Base-by-base conservation (phyloP, 2,329 filamentous ascomycete species). In the Scolecobasidium constrictum region DNA sequence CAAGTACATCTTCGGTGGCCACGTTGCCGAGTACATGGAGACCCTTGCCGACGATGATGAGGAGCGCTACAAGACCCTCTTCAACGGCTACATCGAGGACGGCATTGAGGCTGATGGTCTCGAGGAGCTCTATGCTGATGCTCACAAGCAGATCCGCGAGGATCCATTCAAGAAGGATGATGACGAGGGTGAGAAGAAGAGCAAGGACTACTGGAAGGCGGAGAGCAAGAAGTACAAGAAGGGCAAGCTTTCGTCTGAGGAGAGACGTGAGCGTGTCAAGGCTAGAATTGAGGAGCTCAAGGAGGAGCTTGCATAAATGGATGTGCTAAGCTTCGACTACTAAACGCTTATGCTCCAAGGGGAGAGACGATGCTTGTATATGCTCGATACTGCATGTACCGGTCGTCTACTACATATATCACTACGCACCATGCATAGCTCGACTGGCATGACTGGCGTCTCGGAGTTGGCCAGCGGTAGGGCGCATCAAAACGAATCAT, bases 21-120 rank as follows among this genome's bases (percentile, higher is more conserved):
- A 98, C 80, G 86, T 98, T 53, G 88, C 90, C 57, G 92, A 98
- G 81, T 98, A 98, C 82, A 98, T 98, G 92, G 92, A 98, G 83
- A 92, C 83, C 47, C 85, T 98, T 53, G 92, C 92, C 71, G 92
- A 98, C 61, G 92, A 98, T 66, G 92, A 98, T 65, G 92, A 98
- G 84, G 92, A 98, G 81, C 88, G 92, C 66, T 98, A 86, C 86
- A 90, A 90, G 78, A 81, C 78, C 59, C 92, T 98, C 77, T 98
- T 98, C 83, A 75, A 81, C 68, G 83, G 92, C 72, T 98, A 98
- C 79, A 83, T 94, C 56, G 90, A 98, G 54, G 86, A 94, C 64
- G 92, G 94, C 59, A 69, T 98, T 54, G 90, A 96, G 75, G 88
- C 92, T 52, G 92, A 95, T 61, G 86, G 84, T 59, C 78, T 98